Conservation (phyloP, 306 rosid genomes). For the Quercus robur region DNA sequence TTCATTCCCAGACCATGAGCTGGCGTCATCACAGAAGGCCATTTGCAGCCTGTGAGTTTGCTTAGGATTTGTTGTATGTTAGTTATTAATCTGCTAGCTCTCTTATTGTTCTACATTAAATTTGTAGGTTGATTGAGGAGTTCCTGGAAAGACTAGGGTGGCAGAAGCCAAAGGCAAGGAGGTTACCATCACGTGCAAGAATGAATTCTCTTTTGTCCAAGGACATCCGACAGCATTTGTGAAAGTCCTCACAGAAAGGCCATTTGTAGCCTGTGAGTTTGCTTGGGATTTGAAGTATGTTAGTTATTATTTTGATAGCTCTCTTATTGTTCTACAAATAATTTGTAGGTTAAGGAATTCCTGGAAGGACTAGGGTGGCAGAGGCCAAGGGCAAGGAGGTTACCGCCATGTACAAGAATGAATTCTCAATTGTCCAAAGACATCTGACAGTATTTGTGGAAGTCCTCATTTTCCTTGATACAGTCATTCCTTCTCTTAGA, state of each 20-base stretch:
- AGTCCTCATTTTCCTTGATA: neutral
- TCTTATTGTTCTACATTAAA: conserved; percentile 13
- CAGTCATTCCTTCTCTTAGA: neutral
- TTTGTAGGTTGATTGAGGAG: conserved; percentile 80
- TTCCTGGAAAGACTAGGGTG: conserved; percentile 73
- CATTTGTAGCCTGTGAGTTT: conserved; percentile 78
- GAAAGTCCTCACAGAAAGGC: conserved; percentile 62
- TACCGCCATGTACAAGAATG: conserved; percentile 22
- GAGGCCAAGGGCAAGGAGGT: conserved; percentile 40
- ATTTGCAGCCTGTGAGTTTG: conserved; percentile 77
- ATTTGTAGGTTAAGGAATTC: conserved; percentile 77
- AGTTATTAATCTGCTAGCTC: neutral
- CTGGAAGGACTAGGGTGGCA: conserved; percentile 77
- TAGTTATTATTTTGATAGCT: neutral
- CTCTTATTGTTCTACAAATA: conserved; percentile 10
- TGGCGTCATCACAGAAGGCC: conserved; percentile 75
- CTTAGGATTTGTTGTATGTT: neutral
- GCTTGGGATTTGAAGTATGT: neutral
- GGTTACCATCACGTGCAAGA: conserved; percentile 20
- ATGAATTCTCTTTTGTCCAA: conserved; percentile 31
- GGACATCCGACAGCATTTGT: conserved; percentile 19
- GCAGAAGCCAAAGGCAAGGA: conserved; percentile 53
- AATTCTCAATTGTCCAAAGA: conserved; percentile 26
- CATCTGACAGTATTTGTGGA: conserved; percentile 25
- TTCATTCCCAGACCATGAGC: conserved; percentile 79